These are phyloP conservation scores for Podaxis pistillaris DNA, from an alignment of 768 basidiomycete genomes.

Conservation along the genomic window DNA sequence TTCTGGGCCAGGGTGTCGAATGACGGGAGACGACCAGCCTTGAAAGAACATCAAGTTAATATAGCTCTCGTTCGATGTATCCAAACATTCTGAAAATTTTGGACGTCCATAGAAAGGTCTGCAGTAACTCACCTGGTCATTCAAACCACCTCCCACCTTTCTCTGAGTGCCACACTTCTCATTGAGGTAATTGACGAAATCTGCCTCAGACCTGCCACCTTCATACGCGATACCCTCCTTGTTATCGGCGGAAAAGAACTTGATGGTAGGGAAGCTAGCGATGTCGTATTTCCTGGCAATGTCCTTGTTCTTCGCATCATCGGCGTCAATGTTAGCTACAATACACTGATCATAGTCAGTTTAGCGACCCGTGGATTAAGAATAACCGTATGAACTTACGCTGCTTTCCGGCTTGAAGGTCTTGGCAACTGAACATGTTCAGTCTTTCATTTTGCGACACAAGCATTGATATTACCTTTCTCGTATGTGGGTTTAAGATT, in stretches of 20 bases:
- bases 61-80: background rate
- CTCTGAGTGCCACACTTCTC: slow-evolving; percentile 86
- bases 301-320: slow-evolving; percentile 75
- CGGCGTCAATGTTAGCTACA: slow-evolving; percentile 89
- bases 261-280: slow-evolving; percentile 87
- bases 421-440: slow-evolving; percentile 54
- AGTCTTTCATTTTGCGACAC: background rate
- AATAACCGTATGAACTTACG: slow-evolving; percentile 39
- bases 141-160: slow-evolving; percentile 77
- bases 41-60: slow-evolving; percentile 14
- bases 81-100: too few species aligned
- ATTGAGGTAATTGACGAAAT: slow-evolving; percentile 79
- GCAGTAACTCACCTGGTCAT: slow-evolving; percentile 49
- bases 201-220: slow-evolving; percentile 68
- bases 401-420: slow-evolving; percentile 77
- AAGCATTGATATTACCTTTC: slow-evolving; percentile 42
- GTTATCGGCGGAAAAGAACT: slow-evolving; percentile 82
- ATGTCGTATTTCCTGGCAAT: slow-evolving; percentile 74
- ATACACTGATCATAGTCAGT: slow-evolving; percentile 56
- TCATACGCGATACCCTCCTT: slow-evolving; percentile 67
- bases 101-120: background rate
- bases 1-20: slow-evolving; percentile 77
- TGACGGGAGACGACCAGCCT: slow-evolving; percentile 81
- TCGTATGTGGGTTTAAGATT: slow-evolving; percentile 84
- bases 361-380: background rate